Evolutionary conservation across 106 monocot genomes (phyloP), one percentile per base, ranked within the genome.

Genomic region (Hemerocallis citrina): DNA sequence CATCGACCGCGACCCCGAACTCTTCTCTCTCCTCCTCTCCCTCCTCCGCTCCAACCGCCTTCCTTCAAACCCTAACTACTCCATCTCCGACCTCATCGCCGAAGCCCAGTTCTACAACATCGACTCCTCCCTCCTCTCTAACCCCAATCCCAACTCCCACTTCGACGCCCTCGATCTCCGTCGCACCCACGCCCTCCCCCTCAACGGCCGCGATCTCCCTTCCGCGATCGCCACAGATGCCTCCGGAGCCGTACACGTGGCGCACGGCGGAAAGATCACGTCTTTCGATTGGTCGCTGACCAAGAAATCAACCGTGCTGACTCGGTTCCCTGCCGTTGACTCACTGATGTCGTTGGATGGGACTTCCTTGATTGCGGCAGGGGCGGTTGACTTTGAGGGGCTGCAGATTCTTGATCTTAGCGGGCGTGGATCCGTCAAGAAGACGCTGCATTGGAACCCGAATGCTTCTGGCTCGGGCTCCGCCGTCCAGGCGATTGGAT

Each of bases 1-100:
- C 78, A 55, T 86, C 64, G 86, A 86, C 66, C 66, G 81, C 5
- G 86, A 86, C 60, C 86, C 86, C 14, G 52, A 59, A 14, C 74
- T 85, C 68, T 62, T 78, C 72, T 61, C 89, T 40, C 74, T 21
- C 48, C 80, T 80, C 66, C 67, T 85, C 62, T 85, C 75, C 42
- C 77, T 66, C 61, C 79, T 74, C 77, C 85, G 76, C 77, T 62
- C 20, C 30, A 52, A 68, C 34, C 38, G 60, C 71, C 33, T 44
- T 41, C 66, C 62, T n/a, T 64, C 78, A 15, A 59, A 68, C 46
- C 49, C 64, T 15, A 25, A 52, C 59, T 28, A 0, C 61, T 32
- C 51, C 32, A 0, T 24, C 20, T 6, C 66, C 16, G 61, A 62
- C 25, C 38, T 55, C 16, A 48, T 60, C 21, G 52, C 48, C 24